Conservation (phyloP, 1,284 basidiomycete genomes). For the Ganoderma lucidum region DNA sequence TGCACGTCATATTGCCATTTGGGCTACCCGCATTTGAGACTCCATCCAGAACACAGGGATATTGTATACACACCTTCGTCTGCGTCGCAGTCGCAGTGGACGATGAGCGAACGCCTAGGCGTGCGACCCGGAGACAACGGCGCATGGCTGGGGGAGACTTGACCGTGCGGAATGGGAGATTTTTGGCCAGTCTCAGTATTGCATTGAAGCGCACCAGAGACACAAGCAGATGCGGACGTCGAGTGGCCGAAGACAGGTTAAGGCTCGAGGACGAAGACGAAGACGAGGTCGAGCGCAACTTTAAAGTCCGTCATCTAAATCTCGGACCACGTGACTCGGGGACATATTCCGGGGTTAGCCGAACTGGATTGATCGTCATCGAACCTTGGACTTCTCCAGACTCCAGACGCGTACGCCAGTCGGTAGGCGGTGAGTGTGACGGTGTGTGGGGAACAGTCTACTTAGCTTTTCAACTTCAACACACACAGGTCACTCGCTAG, state of each 20-base stretch:
- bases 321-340: neutral
- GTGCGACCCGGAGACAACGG: constrained; percentile 28
- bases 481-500: constrained; percentile 2
- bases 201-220: constrained; percentile 20
- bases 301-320: neutral
- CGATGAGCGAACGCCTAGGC: constrained; percentile 25
- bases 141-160: constrained; percentile 14
- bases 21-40: constrained; percentile 9
- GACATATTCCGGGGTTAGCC: neutral
- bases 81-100: constrained; percentile 28
- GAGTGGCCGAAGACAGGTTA: neutral
- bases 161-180: neutral
- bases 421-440: neutral
- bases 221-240: neutral
- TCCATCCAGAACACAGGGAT: neutral
- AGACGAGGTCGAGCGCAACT: neutral
- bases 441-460: neutral
- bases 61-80: constrained; percentile 18
- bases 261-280: constrained; percentile 3
- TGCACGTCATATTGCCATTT: constrained; percentile 17
- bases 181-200: constrained; percentile 4
- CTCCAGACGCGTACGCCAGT: too few species aligned
- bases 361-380: neutral
- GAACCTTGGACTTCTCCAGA: neutral
- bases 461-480: neutral